Evolutionary conservation across 1,139 yeast genomes (phyloP), one percentile per base, ranked within the genome.

Genomic region (Hansenula lynferdii): DNA sequence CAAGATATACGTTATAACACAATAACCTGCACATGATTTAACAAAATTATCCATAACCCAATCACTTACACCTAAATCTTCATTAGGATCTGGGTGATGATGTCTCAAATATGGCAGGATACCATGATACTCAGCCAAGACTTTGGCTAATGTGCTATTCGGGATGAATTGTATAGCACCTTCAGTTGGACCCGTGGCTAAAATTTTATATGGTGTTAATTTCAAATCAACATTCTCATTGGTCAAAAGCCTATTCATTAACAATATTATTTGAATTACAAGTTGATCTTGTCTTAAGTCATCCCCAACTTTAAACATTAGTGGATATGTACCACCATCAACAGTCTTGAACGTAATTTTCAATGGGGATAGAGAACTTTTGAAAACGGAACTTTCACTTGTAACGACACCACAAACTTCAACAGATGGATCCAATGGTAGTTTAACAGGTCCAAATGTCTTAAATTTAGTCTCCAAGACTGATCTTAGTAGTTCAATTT

Each of bases 281-380:
- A 94, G 72, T 59, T 94, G 99, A 64, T 94, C 99, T 59, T 94
- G 99, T 42, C 97, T 70, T 37, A 94, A 67, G 57, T 94, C 98
- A 61, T 94, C 98, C 3, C 99, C 98, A 36, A 85, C 85, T 58
- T 94, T 94, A 63, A 89, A 89, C 84, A 94, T 92, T 32, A 92
- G 64, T 5, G 95, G 80, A 59, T 89, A 94, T 36, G 68, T 70
- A 1, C 58, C 61, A 0, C 82, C 85, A 14, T 59, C 62, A 2
- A 71, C 64, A 0, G 95, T 82, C 49, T 75, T 80, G 56, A 92
- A 80, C 0, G 89, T 77, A 31, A 92, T 72, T 55, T 89, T 89
- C 39, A 92, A 67, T 0, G 98, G 98, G 5, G 94, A 81, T 53
- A 92, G 67, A 28, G 96, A 85, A 45, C 95, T 83, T 57, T 92